Conservation (phyloP, 2,329 filamentous ascomycete species). For the Exophiala sp. region DNA sequence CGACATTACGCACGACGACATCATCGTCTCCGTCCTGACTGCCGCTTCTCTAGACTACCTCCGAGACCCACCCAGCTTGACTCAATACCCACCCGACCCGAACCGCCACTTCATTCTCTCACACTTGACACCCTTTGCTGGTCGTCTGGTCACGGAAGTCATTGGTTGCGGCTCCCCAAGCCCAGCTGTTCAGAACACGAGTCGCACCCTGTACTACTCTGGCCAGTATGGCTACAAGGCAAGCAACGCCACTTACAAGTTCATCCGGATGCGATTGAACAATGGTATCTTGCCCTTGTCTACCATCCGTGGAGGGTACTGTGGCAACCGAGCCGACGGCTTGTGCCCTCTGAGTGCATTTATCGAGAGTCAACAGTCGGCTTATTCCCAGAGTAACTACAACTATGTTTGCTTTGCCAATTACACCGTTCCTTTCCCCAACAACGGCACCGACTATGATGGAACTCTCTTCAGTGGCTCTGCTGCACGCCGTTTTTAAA, state of each 20-base stretch:
- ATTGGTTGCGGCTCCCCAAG: conserved; percentile 47
- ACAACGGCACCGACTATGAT: conserved; percentile 43
- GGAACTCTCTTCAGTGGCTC: conserved; percentile 33
- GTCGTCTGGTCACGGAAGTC: conserved; percentile 54
- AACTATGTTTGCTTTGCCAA: conserved; percentile 49
- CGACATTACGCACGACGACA: conserved; percentile 54
- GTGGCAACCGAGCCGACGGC: conserved; percentile 44
- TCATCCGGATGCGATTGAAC: conserved; percentile 50
- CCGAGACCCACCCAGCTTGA: conserved; percentile 45
- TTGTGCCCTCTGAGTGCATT: conserved; percentile 45
- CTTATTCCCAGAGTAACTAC: conserved; percentile 44
- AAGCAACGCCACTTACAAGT: conserved; percentile 43
- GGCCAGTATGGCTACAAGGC: conserved; percentile 47
- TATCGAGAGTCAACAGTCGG: conserved; percentile 39
- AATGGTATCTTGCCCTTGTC: conserved; percentile 48
- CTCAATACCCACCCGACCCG: conserved; percentile 33
- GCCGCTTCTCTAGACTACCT: conserved; percentile 56
- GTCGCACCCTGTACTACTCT: conserved; percentile 41
- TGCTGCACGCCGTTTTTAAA: not conserved
- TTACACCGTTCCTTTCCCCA: conserved; percentile 41
- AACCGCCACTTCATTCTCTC: conserved; percentile 50
- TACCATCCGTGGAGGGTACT: conserved; percentile 47
- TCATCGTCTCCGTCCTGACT: conserved; percentile 49
- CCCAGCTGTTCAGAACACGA: conserved; percentile 36
- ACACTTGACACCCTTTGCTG: conserved; percentile 54